These are phyloP conservation scores for Mucor irregularis DNA, from an alignment of 371 early-diverging fungal species.

Conservation along the genomic window DNA sequence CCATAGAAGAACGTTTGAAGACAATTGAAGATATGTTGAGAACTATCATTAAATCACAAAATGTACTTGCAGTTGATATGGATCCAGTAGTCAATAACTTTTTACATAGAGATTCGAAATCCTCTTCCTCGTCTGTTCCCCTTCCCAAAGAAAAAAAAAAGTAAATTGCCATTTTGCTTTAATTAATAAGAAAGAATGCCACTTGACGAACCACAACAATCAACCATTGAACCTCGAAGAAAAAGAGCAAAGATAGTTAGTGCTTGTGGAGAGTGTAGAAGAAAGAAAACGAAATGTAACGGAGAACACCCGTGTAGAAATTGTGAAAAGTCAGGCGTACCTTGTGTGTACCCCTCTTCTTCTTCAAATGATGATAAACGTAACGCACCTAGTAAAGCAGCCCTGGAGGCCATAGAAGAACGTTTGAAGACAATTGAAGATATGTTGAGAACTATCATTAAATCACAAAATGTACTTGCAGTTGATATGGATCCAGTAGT, in stretches of 20 bases:
- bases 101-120: slow-evolving; percentile 19
- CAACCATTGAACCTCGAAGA: slow-evolving; percentile 31
- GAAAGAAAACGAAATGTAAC: slow-evolving; percentile 65
- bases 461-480: slow-evolving; percentile 14
- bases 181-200: slow-evolving; percentile 7
- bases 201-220: slow-evolving; percentile 15
- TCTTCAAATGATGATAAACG: slow-evolving; percentile 38
- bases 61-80: slow-evolving; percentile 2
- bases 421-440: slow-evolving; percentile 51
- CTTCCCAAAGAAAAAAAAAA: background rate
- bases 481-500: slow-evolving; percentile 19
- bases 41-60: slow-evolving; percentile 31
- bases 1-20: slow-evolving; percentile 47
- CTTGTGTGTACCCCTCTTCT: slow-evolving; percentile 52
- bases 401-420: slow-evolving; percentile 51
- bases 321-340: slow-evolving; percentile 54
- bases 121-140: slow-evolving; percentile 13
- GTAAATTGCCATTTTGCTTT: background rate
- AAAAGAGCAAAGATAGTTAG: slow-evolving; percentile 69
- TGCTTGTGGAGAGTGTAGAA: slow-evolving; percentile 61
- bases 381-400: slow-evolving; percentile 42
- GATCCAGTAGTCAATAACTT: slow-evolving; percentile 23
- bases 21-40: slow-evolving; percentile 49
- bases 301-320: slow-evolving; percentile 64
- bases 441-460: slow-evolving; percentile 40